Evolutionary conservation across 331 rosid species (phyloP), one percentile per base, ranked within the genome.

Genomic region (Quercus lobata): DNA sequence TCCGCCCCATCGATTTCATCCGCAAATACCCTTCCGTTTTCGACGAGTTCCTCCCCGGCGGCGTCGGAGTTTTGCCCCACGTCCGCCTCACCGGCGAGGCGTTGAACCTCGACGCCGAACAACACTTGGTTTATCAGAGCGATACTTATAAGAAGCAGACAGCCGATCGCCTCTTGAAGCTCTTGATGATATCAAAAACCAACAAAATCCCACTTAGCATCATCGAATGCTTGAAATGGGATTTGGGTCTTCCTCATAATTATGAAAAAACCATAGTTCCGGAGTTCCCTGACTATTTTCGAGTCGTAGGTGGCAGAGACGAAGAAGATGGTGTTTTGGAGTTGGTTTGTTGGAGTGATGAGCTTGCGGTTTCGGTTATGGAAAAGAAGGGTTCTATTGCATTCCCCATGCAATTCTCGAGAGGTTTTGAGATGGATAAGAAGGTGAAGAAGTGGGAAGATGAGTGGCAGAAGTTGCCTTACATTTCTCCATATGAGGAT

Each of bases 341-440:
- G 82, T 68, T 94, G 56, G 98, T 94, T 70, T 94, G 97, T 74
- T 94, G 98, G 98, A 88, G 80, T 76, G 73, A 79, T 15, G 92
- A 91, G 35, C 70, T 87, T 35, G 92, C 97, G 0, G 87, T 84
- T 73, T 84, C 98, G 10, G 86, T 78, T 30, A 29, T 90, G 78
- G 86, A 92, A 86, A 85, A 82, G 77, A 83, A 78, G 85, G 73
- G 58, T 69, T 72, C 86, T 1, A 21, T 72, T 54, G 77, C 57
- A 14, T 92, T 92, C 73, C 93, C 95, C 0, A n/a, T 88, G 84
- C 83, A 89, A 71, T 90, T 84, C 74, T 87, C 98, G 1, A 90
- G 57, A 1, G 98, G 95, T 8, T 91, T 91, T 37, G 92, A 84
- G 85, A 91, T 87, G 91, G 98, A 94, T 49, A 89, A 85, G 71